Conservation (phyloP, 2,329 filamentous ascomycete species). For the Cladosporium colombiae region DNA sequence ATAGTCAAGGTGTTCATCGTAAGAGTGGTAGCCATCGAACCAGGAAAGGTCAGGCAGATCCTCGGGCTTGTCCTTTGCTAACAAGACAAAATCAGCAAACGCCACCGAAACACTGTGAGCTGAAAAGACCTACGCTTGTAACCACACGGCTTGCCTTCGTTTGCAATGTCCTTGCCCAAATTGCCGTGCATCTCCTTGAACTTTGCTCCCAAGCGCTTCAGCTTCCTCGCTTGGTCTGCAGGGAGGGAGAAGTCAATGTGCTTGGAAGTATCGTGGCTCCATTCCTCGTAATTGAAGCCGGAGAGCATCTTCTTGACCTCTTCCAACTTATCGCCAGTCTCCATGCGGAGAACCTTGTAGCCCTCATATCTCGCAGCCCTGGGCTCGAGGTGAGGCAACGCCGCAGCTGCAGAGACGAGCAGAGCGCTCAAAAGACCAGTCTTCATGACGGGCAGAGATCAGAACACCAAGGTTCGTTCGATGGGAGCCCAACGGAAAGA, state of each 20-base stretch:
- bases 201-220: slow-evolving; percentile 37
- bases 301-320: slow-evolving; percentile 38
- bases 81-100: slow-evolving; percentile 16
- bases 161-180: slow-evolving; percentile 45
- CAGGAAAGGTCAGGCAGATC: slow-evolving; percentile 26
- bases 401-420: slow-evolving; percentile 12
- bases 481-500: neutral
- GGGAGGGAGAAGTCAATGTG: slow-evolving; percentile 28
- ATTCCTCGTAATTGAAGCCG: slow-evolving; percentile 36
- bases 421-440: slow-evolving; percentile 2
- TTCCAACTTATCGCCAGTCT: slow-evolving; percentile 17
- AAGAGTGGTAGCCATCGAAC: slow-evolving; percentile 30
- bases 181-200: slow-evolving; percentile 47
- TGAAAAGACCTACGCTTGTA: slow-evolving; percentile 5
- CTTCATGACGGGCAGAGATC: slow-evolving; percentile 8
- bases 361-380: slow-evolving; percentile 39
- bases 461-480: neutral
- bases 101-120: neutral
- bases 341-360: slow-evolving; percentile 37
- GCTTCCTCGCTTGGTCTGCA: slow-evolving; percentile 21
- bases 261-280: slow-evolving; percentile 32
- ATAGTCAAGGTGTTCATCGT: slow-evolving; percentile 30
- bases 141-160: slow-evolving; percentile 12
- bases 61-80: slow-evolving; percentile 15
- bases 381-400: slow-evolving; percentile 13